Conservation (phyloP, 345 rosid species). For the Sisymbrium altissimum region DNA sequence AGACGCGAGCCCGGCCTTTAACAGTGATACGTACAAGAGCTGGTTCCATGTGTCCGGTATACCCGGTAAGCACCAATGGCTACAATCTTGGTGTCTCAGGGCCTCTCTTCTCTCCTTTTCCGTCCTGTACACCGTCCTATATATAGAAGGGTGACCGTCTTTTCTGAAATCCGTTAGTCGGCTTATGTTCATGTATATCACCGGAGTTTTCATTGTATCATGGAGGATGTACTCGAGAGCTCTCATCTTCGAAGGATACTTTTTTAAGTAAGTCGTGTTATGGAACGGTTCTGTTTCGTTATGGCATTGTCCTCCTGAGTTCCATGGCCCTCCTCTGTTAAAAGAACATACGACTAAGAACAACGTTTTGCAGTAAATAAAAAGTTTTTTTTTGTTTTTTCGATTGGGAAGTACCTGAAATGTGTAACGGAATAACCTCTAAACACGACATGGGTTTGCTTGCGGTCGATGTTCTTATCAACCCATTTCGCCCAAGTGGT, state of each 20-base stretch:
- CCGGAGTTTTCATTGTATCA: conserved; percentile 55
- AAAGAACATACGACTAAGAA: neutral
- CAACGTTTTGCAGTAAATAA: neutral
- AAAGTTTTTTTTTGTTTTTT: neutral
- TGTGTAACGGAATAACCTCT: conserved; percentile 85
- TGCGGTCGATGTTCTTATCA: conserved; percentile 54
- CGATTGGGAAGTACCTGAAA: conserved; percentile 49
- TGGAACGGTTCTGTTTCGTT: conserved; percentile 71
- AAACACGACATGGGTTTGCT: conserved; percentile 58
- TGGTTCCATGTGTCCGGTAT: conserved; percentile 92
- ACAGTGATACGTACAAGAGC: conserved; percentile 62
- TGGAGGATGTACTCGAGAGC: conserved; percentile 54
- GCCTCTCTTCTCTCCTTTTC: conserved; percentile 48
- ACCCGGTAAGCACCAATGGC: conserved; percentile 96
- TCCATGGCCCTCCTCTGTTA: conserved; percentile 85
- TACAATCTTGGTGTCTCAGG: conserved; percentile 71
- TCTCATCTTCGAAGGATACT: conserved; percentile 85
- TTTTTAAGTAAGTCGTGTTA: conserved; percentile 45
- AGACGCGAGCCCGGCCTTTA: conserved; percentile 48
- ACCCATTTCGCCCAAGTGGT: conserved; percentile 88
- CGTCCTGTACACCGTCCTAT: conserved; percentile 52
- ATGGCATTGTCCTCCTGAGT: conserved; percentile 85
- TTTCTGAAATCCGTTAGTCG: conserved; percentile 73
- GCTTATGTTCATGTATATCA: conserved; percentile 70
- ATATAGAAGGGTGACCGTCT: conserved; percentile 86